Base-by-base conservation (phyloP, 1,139 yeast species). In the Kluyveromyces sp. region DNA sequence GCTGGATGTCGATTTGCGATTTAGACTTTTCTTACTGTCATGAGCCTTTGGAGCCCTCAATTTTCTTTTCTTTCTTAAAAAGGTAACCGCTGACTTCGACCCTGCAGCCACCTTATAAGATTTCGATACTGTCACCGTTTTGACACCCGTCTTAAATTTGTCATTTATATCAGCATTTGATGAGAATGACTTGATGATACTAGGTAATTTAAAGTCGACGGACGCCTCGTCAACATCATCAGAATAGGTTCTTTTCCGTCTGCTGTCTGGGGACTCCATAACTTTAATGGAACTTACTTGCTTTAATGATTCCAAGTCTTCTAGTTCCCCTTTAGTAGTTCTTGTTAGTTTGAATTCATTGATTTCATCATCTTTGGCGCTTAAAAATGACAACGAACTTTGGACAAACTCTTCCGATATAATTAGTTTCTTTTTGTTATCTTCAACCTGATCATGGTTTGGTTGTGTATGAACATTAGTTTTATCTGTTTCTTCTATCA, bases 331-430 rank as follows among this genome's bases (percentile, higher is more conserved):
- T 7, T 56, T 60, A 35, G 64, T 55, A 28, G 21, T 62, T 38
- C 55, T 51, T 42, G 67, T 66, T 39, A 68, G 65, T 25, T 66
- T 67, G 26, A 63, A 61, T 3, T 63, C 72, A n/a, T 59, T 67
- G 26, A 30, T 29, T 21, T 66, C 67, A 27, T 63, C 62, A 2
- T 63, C 72, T n/a, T 59, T 67, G 26, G 71, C 69, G 35, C 67
- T 68, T 47, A 82, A 70, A 58, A 83, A 84, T 0, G 90, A 82
- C 43, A 84, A 69, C 52, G 80, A 79, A 49, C 73, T 74, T 45
- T 79, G 79, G 7, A 84, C 83, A 57, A 78, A 81, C 0, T 77
- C 77, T 53, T 78, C 79, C 10, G 79, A 77, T 39, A 73, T 47
- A 33, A 58, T 58, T 40, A 55, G 49, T 46, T 61, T 69, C 35